These are phyloP conservation scores for Astrothelium macrocarpum DNA, from an alignment of 495 filamentous ascomycete genomes.

Conservation along the genomic window DNA sequence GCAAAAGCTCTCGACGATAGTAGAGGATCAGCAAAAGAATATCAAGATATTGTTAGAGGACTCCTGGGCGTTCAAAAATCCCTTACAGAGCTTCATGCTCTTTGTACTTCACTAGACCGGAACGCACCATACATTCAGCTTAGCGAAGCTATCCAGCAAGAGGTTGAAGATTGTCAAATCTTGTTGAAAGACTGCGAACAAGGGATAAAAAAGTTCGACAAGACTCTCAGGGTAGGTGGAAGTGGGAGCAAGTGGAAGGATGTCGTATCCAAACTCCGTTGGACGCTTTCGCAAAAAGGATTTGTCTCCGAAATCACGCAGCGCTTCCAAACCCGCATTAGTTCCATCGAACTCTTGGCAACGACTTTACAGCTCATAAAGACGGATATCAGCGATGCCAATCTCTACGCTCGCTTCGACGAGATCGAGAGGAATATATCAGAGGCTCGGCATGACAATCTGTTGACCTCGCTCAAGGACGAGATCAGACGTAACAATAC, in stretches of 20 bases:
- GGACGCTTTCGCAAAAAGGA: not conserved
- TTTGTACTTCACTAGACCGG: not conserved
- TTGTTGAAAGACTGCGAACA: not conserved
- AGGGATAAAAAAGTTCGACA: not conserved
- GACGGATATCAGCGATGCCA: not conserved
- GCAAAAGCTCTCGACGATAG: not conserved
- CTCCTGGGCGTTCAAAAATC: not conserved
- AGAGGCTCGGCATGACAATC: not conserved
- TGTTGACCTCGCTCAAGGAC: not conserved
- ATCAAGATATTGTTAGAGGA: not conserved
- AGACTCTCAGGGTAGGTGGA: not conserved
- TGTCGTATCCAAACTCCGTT: not conserved
- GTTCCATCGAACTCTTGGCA: not conserved
- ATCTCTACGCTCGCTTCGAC: not conserved
- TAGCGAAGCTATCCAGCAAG: not conserved
- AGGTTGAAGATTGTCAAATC: not conserved
- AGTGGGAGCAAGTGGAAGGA: not conserved
- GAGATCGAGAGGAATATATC: not conserved
- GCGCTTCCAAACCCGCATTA: not conserved
- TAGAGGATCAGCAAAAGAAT: not conserved
- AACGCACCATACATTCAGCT: not conserved
- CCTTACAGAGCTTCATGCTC: not conserved
- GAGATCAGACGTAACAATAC: not conserved
- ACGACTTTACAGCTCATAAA: not conserved
- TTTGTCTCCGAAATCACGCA: not conserved